Evolutionary conservation across 2,329 filamentous ascomycete genomes (phyloP), one percentile per base, ranked within the genome.

Genomic region (Metarhizium album): DNA sequence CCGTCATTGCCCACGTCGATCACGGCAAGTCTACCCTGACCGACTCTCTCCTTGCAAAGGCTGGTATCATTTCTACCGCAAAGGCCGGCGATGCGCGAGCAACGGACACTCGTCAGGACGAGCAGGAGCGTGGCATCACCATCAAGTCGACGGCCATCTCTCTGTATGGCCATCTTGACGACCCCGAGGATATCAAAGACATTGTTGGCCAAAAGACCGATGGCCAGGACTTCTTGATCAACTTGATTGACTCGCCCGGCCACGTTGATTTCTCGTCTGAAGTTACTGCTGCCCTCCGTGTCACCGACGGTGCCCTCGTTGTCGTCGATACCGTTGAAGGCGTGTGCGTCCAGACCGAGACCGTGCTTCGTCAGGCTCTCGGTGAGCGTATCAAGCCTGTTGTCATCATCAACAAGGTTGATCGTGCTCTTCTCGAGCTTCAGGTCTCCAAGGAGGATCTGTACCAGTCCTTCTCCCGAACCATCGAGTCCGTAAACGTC

Each of bases 251-350:
- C 77, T 98, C 93, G 54, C 93, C 93, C 58, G 93, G 93, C 83
- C 93, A 98, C 91, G 93, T 98, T 79, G 93, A 98, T 79, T 98
- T 98, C 86, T 98, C 93, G 42, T 98, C 93, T 61, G 93, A 98
- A 73, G 93, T 98, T 71, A 98, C 93, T 70, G 93, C 93, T 71
- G 93, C 93, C 71, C 91, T 98, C 69, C 93, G 93, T 89, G 93
- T 98, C 76, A 98, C 93, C 64, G 93, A 98, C 69, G 93, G 93
- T 88, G 93, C 93, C 67, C 88, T 98, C 62, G 93, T 98, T 69
- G 93, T 98, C 76, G 93, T 98, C 79, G 93, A 98, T 80, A 96
- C 90, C 74, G 87, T 98, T 64, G 93, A 96, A 76, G 93, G 93
- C 90, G 94, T 98, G 66, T 98, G 93, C 76, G 93, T 98, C 72